These are phyloP conservation scores for Myochromella boudieri DNA, from an alignment of 768 basidiomycete species.

Conservation along the genomic window DNA sequence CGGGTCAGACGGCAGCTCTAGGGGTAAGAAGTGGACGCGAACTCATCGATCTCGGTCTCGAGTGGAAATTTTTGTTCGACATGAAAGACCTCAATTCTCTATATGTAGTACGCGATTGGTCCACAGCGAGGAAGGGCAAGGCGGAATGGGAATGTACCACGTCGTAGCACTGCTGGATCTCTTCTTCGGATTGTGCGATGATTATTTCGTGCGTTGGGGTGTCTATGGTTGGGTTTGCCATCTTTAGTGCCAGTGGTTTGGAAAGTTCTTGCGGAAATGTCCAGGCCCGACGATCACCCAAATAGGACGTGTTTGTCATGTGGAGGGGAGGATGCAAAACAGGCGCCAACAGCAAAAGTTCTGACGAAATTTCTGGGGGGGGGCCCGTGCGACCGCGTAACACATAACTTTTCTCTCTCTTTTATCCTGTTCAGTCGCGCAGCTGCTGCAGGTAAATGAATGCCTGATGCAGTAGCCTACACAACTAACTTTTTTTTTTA, in stretches of 20 bases:
- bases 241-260: no score
- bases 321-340: constrained; percentile 9
- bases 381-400: no score
- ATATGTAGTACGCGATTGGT: neutral
- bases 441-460: constrained; percentile 18
- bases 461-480: neutral
- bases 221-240: neutral
- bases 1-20: neutral
- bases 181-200: constrained; percentile 40
- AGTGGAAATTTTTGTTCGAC: constrained; percentile 71
- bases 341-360: constrained; percentile 17
- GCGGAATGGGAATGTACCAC: constrained; percentile 35
- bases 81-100: constrained; percentile 59
- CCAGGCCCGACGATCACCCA: no score
- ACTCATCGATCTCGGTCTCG: constrained; percentile 78
- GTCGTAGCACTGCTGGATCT: constrained; percentile 66
- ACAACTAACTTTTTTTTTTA: neutral
- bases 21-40: constrained; percentile 21
- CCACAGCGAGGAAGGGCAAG: constrained; percentile 1
- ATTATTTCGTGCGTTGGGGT: constrained; percentile 59
- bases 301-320: no score
- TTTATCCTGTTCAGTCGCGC: neutral
- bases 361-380: neutral
- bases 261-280: no score
- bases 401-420: neutral